These are phyloP conservation scores for Turnera subulata DNA, from an alignment of 345 rosid species.

Conservation along the genomic window DNA sequence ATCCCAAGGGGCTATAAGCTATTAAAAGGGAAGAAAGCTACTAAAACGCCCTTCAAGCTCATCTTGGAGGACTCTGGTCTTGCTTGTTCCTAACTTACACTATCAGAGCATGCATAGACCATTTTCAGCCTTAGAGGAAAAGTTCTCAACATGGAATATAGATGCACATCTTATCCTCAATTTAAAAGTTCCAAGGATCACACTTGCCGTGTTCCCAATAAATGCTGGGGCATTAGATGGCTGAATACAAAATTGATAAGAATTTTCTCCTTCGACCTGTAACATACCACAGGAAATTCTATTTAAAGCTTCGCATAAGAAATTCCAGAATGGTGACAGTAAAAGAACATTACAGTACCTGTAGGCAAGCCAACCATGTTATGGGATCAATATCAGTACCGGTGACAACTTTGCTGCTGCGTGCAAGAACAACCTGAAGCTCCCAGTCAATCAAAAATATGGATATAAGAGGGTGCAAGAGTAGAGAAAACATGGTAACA, in stretches of 20 bases:
- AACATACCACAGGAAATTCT: background rate
- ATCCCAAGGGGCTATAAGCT: too few species aligned
- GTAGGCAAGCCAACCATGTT: slow-evolving; percentile 71
- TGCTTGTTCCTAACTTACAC: too few species aligned
- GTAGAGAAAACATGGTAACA: background rate
- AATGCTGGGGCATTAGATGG: slow-evolving; percentile 87
- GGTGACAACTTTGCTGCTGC: slow-evolving; percentile 67
- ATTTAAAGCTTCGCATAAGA: background rate
- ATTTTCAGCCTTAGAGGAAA: too few species aligned
- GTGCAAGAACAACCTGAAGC: slow-evolving; percentile 79
- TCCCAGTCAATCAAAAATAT: slow-evolving; percentile 12
- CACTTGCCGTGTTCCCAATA: slow-evolving; percentile 79
- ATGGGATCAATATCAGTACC: slow-evolving; percentile 70
- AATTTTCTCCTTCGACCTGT: slow-evolving; percentile 76
- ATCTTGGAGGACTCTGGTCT: too few species aligned
- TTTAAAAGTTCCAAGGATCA: slow-evolving; percentile 2
- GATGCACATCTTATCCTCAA: background rate
- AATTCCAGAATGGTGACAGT: slow-evolving; percentile 1
- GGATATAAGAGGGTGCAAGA: too few species aligned
- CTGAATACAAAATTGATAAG: slow-evolving; percentile 88
- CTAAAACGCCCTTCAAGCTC: too few species aligned
- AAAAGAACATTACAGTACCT: slow-evolving; percentile 37
- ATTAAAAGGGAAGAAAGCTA: too few species aligned
- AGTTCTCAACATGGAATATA: background rate
- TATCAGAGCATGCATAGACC: too few species aligned